A percentile compares a stretch with the other conserved stretches of the same genome.
These are phyloP conservation scores for Aegilops sharonensis DNA, from an alignment of 176 grass and related monocot genomes.

Conservation along the genomic window DNA sequence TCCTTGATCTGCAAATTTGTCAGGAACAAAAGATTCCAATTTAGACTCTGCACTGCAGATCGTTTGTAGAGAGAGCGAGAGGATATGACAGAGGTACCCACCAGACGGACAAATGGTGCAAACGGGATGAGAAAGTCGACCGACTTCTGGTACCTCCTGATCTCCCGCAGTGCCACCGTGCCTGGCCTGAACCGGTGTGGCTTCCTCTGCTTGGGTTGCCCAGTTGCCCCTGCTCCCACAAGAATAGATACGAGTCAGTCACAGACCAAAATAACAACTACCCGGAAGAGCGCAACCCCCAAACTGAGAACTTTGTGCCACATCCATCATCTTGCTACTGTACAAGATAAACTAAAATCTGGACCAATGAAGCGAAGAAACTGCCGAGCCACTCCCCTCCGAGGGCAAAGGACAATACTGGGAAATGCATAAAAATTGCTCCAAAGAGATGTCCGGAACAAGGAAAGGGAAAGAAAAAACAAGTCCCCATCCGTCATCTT, in stretches of 20 bases:
- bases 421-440: neutral
- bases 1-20: slow-evolving; percentile 61
- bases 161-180: slow-evolving; percentile 66
- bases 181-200: slow-evolving; percentile 30
- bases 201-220: neutral
- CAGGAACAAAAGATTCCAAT: neutral
- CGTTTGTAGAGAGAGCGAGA: neutral
- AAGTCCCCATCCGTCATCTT: neutral
- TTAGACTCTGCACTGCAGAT: neutral
- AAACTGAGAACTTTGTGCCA: neutral
- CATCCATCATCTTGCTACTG: too few relatives aligned
- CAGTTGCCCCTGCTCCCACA: neutral
- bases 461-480: neutral
- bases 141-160: slow-evolving; percentile 65
- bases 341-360: neutral
- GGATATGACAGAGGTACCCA: slow-evolving; percentile 24
- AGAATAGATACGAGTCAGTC: slow-evolving; percentile 14
- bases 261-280: neutral
- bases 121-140: slow-evolving; percentile 45
- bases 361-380: neutral
- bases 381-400: neutral
- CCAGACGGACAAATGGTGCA: slow-evolving; percentile 60
- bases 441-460: neutral
- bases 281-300: neutral
- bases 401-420: neutral